These are phyloP conservation scores for Trematosphaeria pertusa DNA, from an alignment of 2,329 filamentous ascomycete species.

Conservation along the genomic window DNA sequence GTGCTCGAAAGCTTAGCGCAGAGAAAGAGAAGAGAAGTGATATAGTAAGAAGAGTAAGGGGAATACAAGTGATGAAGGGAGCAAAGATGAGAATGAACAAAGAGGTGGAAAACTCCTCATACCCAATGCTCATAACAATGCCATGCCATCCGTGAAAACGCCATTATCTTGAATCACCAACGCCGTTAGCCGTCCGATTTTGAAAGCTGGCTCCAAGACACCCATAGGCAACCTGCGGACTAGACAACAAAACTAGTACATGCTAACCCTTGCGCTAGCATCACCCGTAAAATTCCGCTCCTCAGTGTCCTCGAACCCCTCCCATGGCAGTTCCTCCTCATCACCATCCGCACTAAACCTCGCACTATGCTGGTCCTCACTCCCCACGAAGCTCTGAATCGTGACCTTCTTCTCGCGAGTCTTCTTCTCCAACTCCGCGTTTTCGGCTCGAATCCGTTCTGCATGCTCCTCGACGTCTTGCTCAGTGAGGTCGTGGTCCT, in stretches of 20 bases:
- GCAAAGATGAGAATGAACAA: too few species aligned
- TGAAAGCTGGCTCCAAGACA: too few species aligned
- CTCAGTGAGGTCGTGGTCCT: slow-evolving; percentile 60
- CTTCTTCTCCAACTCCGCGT: slow-evolving; percentile 39
- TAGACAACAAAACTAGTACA: slow-evolving; percentile 14
- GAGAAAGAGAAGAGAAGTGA: too few species aligned
- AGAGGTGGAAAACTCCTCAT: background rate
- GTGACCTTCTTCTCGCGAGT: slow-evolving; percentile 45
- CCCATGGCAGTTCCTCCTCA: slow-evolving; percentile 49
- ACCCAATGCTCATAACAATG: background rate
- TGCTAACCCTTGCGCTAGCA: slow-evolving; percentile 12
- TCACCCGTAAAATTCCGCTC: slow-evolving; percentile 20
- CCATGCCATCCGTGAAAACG: background rate
- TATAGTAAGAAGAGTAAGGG: too few species aligned
- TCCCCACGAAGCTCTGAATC: slow-evolving; percentile 44
- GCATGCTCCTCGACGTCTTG: slow-evolving; percentile 53
- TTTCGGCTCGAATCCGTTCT: slow-evolving; percentile 50
- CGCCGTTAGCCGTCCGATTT: background rate
- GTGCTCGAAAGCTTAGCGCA: too few species aligned
- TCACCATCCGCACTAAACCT: slow-evolving; percentile 22
- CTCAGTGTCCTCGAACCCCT: slow-evolving; percentile 44
- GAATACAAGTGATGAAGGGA: too few species aligned
- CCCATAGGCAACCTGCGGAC: too few species aligned
- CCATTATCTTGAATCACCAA: too few species aligned
- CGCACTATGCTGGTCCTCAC: slow-evolving; percentile 29